Evolutionary conservation across 2,329 filamentous ascomycete species (phyloP).

Genomic region (Rasamsonia emersonii): DNA sequence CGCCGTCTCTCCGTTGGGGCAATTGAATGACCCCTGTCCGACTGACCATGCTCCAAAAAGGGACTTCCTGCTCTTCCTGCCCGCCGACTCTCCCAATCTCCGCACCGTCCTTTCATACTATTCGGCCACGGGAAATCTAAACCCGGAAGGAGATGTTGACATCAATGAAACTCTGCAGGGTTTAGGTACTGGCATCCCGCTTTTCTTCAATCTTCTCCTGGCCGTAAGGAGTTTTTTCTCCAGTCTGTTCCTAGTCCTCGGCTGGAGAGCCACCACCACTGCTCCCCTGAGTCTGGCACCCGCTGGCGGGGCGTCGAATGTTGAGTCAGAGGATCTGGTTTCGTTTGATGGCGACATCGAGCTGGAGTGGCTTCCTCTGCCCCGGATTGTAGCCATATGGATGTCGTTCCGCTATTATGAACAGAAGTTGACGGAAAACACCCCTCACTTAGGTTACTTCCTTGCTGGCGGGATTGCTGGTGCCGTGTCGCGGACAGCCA

Average conservation of each 20-base stretch:
- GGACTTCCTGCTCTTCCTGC: constrained; percentile 88
- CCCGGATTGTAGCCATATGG: constrained; percentile 35
- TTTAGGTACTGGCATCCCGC: constrained; percentile 63
- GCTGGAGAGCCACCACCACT: constrained; percentile 22
- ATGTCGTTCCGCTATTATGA: constrained; percentile 36
- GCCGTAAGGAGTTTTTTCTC: constrained; percentile 27
- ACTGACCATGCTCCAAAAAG: constrained; percentile 37
- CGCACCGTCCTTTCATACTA: constrained; percentile 85
- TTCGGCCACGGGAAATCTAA: constrained; percentile 78
- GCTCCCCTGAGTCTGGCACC: constrained; percentile 24
- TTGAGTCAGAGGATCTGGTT: constrained; percentile 20
- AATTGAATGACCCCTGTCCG: constrained; percentile 7
- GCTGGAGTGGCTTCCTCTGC: constrained; percentile 34
- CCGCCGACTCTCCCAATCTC: constrained; percentile 56
- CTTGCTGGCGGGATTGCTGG: constrained; percentile 90
- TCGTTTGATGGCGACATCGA: constrained; percentile 27
- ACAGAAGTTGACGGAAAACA: constrained; percentile 39
- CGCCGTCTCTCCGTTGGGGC: not conserved
- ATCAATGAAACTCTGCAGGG: constrained; percentile 88
- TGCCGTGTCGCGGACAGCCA: constrained; percentile 88
- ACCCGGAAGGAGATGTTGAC: constrained; percentile 85
- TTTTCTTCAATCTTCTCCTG: constrained; percentile 29
- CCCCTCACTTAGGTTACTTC: constrained; percentile 73
- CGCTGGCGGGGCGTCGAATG: constrained; percentile 17
- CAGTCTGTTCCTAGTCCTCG: constrained; percentile 25